Base-by-base conservation (phyloP, 108 stramenopile species). In the Conticribra guillardii region DNA sequence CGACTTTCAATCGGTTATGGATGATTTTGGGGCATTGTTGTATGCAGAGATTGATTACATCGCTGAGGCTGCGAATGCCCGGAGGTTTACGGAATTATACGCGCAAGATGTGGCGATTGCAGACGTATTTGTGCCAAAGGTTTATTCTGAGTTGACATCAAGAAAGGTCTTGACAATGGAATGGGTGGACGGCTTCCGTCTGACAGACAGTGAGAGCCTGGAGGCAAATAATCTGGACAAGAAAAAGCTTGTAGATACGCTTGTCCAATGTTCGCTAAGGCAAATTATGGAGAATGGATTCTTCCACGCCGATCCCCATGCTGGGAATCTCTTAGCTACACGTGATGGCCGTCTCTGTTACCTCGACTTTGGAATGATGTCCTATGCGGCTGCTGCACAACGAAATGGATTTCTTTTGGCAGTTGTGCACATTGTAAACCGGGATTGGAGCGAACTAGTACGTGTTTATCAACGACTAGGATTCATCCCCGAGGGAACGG, bases 301-400 rank as follows among this genome's bases (percentile, higher is more conserved):
- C 65, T 89, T 85, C 63, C 88, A 86, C 75, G 87, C 82, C 0
- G 54, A 59, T 62, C 89, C 87, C 5, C 93, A 87, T 70, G 85
- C 84, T 31, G 95, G 97, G 0, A 98, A 96, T 81, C 79, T 89
- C 1, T 63, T 98, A 32, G 93, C 92, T 2, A 89, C 89, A 48
- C 70, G 79, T 4, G 86, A 93, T 62, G 95, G 97, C 11, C 67
- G 90, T 24, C 69, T 96, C 31, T 98, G 95, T 76, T 96, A 96
- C 69, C 75, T 96, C 4, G 97, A 98, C 80, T 98, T 98, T 74
- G 97, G 97, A 19, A 98, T 98, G 97, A 95, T 97, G 88, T 84
- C 84, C 41, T 97, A 96, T 68, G 96, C 94, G 5, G 93, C 90
- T 26, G 76, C 79, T 5, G 45, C 67, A 17, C 97, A 98, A 64